A percentile compares a stretch with the other conserved stretches of the same genome.
Conservation (phyloP, 345 rosid genomes). For the Hypericum perforatum region DNA sequence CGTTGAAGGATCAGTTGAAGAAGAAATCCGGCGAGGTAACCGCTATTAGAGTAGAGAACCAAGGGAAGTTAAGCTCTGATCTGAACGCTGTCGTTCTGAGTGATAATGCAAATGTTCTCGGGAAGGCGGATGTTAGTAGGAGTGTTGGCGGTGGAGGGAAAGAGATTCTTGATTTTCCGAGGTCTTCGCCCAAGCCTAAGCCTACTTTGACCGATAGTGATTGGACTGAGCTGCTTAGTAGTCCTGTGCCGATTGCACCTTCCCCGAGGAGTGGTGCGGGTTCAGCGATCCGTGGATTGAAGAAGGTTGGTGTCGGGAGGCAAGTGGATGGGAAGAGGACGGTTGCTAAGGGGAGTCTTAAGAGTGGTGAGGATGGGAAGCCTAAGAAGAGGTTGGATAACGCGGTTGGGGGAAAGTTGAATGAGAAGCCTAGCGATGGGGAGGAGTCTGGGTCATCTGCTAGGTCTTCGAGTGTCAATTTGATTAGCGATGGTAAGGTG, state of each 20-base stretch:
- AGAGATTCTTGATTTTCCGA: conserved; percentile 19
- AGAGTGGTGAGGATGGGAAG: conserved; percentile 13
- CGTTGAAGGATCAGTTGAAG: conserved; percentile 81
- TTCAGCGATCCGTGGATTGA: conserved; percentile 32
- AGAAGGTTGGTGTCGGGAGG: conserved; percentile 36
- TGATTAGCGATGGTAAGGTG: conserved; percentile 27
- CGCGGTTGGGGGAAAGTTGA: conserved; percentile 20
- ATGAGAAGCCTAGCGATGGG: conserved; percentile 45
- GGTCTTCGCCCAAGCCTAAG: conserved; percentile 23
- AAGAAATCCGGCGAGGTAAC: conserved; percentile 25
- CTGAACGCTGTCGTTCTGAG: conserved; percentile 8
- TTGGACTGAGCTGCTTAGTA: conserved; percentile 74
- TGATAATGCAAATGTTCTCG: conserved; percentile 7
- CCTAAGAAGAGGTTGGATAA: conserved; percentile 20
- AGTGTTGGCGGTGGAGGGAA: conserved; percentile 18
- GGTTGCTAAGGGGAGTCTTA: conserved; percentile 22
- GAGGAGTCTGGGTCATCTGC: conserved; percentile 44
- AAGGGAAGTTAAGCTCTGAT: conserved; percentile 21
- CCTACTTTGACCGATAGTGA: conserved; percentile 62
- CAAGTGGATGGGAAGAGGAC: conserved; percentile 42
- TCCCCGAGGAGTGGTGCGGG: conserved; percentile 29
- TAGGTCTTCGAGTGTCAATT: conserved; percentile 35
- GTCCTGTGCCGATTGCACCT: conserved; percentile 28
- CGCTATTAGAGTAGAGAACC: too few relatives aligned
- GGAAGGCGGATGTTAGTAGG: not conserved